Evolutionary conservation across 1,139 yeast genomes (phyloP), one percentile per base, ranked within the genome.

Genomic region (Candida tetrigidarum): DNA sequence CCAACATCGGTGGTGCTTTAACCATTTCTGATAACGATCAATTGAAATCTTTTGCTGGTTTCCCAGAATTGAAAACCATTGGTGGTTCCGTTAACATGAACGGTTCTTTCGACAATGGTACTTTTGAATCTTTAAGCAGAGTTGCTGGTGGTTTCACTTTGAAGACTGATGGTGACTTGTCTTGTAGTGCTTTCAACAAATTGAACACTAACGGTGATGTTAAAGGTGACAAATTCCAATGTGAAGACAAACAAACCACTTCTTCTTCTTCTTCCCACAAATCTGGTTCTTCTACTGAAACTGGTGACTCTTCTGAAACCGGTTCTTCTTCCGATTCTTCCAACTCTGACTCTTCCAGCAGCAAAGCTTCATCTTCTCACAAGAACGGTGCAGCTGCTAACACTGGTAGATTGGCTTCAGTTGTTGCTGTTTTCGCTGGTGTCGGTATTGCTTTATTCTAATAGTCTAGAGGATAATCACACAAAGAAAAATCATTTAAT

Each of bases 131-230:
- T 36, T 81, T 93, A 67, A 74, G 71, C 58, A 80, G 85, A 61
- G 96, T 93, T 63, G 80, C 82, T 67, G 99, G 99, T 80, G 97
- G 96, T 68, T 95, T 92, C 74, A 74, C 74, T 63, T 78, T 93
- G 65, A 85, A 85, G 66, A 80, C 96, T 49, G 74, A 81, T 54
- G 86, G 87, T 66, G 84, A 84, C 61, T 83, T 90, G 72, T 81
- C 89, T 73, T 93, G 98, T 81, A 69, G 77, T 54, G 76, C 80
- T 49, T 90, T 90, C 79, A 80, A 85, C 70, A 65, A 68, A 50
- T 77, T 85, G 66, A 80, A 83, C 74, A 70, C 72, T 62, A 77
- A 79, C 58, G 93, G 95, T 71, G 87, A 80, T 65, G 81, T 92
- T 67, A 89, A 83, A 74, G 98, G 97, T 81, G 91, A 90, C 78